Percentiles rank a stretch among this genome's conserved stretches.
phyloP scores from a whole-genome alignment of 768 basidiomycete genomes.

The Suillus bovinus region DNA sequence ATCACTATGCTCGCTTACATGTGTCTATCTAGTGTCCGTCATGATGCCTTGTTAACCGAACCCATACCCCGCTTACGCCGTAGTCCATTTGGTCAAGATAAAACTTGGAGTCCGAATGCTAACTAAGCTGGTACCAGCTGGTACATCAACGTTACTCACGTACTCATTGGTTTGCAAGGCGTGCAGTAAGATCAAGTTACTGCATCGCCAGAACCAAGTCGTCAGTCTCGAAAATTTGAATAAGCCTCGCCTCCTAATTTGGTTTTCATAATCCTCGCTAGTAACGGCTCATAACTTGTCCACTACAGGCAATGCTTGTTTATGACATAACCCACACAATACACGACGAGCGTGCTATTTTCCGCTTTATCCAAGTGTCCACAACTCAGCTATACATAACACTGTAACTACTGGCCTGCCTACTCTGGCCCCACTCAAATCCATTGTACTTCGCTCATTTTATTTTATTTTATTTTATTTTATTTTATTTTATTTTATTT shows the following conservation, averaged over 20 bases:
- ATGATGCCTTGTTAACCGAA: background rate
- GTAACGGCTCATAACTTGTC: background rate
- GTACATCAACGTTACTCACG: background rate
- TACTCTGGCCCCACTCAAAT: background rate
- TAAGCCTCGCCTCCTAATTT: background rate
- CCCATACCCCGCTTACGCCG: background rate
- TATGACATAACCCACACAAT: background rate
- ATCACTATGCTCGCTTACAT: background rate
- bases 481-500: too few relatives aligned
- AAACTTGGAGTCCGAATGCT: background rate
- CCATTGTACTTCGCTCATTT: background rate
- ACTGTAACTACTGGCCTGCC: background rate
- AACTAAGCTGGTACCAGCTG: background rate
- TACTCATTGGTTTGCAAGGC: background rate
- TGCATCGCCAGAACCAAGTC: too few relatives aligned
- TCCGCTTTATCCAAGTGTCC: too few relatives aligned
- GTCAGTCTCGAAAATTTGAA: background rate
- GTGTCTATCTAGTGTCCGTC: background rate
- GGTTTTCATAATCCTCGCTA: background rate
- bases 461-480: too few relatives aligned
- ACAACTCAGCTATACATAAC: background rate
- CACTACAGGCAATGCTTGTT: background rate
- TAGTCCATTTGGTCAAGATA: background rate
- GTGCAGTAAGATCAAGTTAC: background rate
- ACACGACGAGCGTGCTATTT: background rate